Base-by-base conservation (phyloP, 2,329 filamentous ascomycete genomes). In the Xylaria sp. region DNA sequence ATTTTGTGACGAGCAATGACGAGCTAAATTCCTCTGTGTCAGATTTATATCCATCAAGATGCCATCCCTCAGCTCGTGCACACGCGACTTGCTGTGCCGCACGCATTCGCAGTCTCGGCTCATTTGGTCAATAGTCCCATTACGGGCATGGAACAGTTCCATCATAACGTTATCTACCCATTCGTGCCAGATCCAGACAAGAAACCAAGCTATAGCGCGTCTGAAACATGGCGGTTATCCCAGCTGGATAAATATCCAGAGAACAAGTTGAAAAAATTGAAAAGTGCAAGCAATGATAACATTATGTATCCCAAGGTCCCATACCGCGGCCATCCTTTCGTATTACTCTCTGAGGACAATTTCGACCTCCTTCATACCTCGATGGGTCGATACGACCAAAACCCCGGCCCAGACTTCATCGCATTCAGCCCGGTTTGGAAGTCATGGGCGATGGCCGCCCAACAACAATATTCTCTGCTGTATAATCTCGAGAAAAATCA, bases 121-220 rank as follows among this genome's bases (percentile, higher is more conserved):
- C 87, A 88, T 68, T 79, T 89, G 25, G 78, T 88, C 69, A 88
- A 88, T 67, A 84, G 86, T 55, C 85, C 85, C 15, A 79, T 85
- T 11, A 82, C 87, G 36, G 81, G 81, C 55, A 83, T 84, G 77
- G 78, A 88, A 20, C 86, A 89, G 70, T 83, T 82, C 72, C 85
- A 86, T 63, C 78, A 84, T 9, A 84, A 83, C 5, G 82, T 83
- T 20, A 80, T 86, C 22, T 79, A 83, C 56, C 83, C 86, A 2
- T 88, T 87, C 73, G 79, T 86, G 22, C 85, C 86, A 3, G 86
- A 87, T 38, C 70, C 70, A 55, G 68, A 77, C 15, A 72, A 72
- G 39, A 68, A 71, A 15, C 72, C 73, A 5, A 69, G 69, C 4
- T 70, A 72, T 10, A 47, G 71, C 13, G 71, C 74, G 3, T 73